Evolutionary conservation across 805 yeast species (phyloP).

Genomic region (Wickerhamiella australiensis): DNA sequence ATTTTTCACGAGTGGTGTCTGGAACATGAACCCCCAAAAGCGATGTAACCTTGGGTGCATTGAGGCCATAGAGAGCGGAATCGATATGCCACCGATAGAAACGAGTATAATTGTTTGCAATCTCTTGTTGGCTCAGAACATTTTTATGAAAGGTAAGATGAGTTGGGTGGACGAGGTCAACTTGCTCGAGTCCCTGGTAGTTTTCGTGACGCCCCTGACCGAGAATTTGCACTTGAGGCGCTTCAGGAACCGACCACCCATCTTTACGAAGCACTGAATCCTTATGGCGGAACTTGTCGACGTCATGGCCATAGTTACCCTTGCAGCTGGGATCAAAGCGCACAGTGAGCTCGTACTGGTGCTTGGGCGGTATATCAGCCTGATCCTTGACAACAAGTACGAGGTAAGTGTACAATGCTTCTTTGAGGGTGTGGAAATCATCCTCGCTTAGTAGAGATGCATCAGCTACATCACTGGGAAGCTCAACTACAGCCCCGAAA

Average conservation of each 20-base stretch:
- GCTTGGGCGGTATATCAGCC: conserved; percentile 52
- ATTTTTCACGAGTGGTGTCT: conserved; percentile 39
- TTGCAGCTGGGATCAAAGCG: conserved; percentile 62
- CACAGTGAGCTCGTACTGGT: conserved; percentile 65
- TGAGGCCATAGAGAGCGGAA: conserved; percentile 71
- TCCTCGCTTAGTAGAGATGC: conserved; percentile 54
- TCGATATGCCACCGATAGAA: conserved; percentile 93
- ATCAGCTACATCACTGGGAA: conserved; percentile 63
- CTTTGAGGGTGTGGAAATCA: conserved; percentile 50
- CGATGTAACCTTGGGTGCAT: conserved; percentile 81
- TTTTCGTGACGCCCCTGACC: conserved; percentile 60
- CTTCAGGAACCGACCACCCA: conserved; percentile 64
- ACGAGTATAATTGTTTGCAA: conserved; percentile 52
- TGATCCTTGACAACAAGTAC: conserved; percentile 68
- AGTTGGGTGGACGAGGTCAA: conserved; percentile 66
- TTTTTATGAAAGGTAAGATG: conserved; percentile 70
- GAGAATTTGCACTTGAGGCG: conserved; percentile 82
- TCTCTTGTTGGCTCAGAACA: conserved; percentile 50
- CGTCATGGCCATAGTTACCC: conserved; percentile 74
- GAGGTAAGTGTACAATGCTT: conserved; percentile 54
- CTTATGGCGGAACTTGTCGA: conserved; percentile 51
- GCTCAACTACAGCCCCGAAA: conserved; percentile 54
- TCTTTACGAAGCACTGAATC: conserved; percentile 66
- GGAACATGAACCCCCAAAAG: conserved; percentile 75
- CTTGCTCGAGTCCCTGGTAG: conserved; percentile 45